Evolutionary conservation across 495 filamentous ascomycete genomes (phyloP), one percentile per base, ranked within the genome.

Genomic region (Penicillium cataractarum): DNA sequence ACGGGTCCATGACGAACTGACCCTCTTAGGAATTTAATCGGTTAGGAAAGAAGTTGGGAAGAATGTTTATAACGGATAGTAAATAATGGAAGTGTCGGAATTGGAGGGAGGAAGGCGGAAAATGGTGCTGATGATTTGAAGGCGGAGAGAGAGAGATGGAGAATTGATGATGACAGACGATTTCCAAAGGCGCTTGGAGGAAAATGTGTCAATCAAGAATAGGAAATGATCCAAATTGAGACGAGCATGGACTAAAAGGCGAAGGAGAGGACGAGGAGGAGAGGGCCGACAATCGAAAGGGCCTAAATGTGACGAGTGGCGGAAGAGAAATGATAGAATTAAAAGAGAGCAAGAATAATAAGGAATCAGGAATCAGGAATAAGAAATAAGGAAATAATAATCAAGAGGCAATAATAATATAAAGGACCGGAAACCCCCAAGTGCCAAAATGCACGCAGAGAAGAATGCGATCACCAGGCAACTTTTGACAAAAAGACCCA

Each of bases 391-490:
- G 22, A 37, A 37, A 52, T 26, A 21, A 37, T 55, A 55, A 55
- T 35, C 26, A 13, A 33, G 52, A 55, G 52, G n/a, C 15, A 29
- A 51, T 51, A 29, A 52, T 52, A 37, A 39, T 55, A 55, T 39
- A 37, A 42, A 42, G 46, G 32, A 9, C 21, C 31, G 39, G 19
- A 56, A 52, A 58, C 55, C 61, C 58, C n/a, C n/a, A n/a, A 64
- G 55, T 39, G 35, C 35, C 42, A 21, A 46, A 46, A 46, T 24
- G 42, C 42, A 46, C 13, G 49, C 44, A 10, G 8, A 27, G 19
- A 68, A 72, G 59, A 65, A 68, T 64, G 59, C 62, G 62, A 63
- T 65, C 63, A 68, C 66, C 66, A 65, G 66, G 65, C 65, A 69
- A 69, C 66, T 69, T 63, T 63, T 29, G 19, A 21, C 51, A 22